Conservation (phyloP, 1,284 basidiomycete species). For the Xerocomus amazonicus region DNA sequence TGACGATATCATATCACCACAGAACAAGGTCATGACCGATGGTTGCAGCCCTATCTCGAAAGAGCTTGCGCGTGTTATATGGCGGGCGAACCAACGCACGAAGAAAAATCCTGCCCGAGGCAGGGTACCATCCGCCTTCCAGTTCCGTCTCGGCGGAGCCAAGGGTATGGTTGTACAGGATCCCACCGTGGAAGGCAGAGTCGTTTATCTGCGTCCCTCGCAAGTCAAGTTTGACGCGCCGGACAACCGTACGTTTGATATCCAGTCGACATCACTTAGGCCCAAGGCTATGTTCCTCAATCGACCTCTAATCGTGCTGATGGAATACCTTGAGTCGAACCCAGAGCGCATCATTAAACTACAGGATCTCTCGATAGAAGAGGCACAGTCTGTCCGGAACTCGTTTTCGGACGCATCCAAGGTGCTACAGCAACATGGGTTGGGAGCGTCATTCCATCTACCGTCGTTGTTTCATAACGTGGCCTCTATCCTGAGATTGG, state of each 20-base stretch:
- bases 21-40: slow-evolving; percentile 40
- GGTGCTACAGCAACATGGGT: slow-evolving; percentile 39
- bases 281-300: slow-evolving; percentile 41
- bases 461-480: slow-evolving; percentile 39
- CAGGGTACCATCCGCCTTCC: slow-evolving; percentile 35
- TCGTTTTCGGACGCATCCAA: slow-evolving; percentile 29
- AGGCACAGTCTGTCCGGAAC: slow-evolving; percentile 30
- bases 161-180: slow-evolving; percentile 50
- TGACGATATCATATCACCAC: slow-evolving; percentile 25
- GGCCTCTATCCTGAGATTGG: slow-evolving; percentile 26
- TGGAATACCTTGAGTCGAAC: slow-evolving; percentile 40
- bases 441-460: slow-evolving; percentile 44
- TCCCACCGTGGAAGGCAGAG: slow-evolving; percentile 31
- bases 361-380: slow-evolving; percentile 37
- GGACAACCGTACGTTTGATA: slow-evolving; percentile 40
- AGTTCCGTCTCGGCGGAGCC: slow-evolving; percentile 41
- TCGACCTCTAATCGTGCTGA: slow-evolving; percentile 43
- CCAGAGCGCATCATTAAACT: slow-evolving; percentile 35
- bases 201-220: slow-evolving; percentile 41
- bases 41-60: slow-evolving; percentile 45
- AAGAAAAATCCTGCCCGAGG: slow-evolving; percentile 17
- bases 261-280: slow-evolving; percentile 41
- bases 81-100: slow-evolving; percentile 27
- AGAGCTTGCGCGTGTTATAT: slow-evolving; percentile 33
- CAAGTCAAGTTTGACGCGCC: slow-evolving; percentile 48